Evolutionary conservation across 2,329 filamentous ascomycete genomes (phyloP).

Genomic region (Beauveria sp.): DNA sequence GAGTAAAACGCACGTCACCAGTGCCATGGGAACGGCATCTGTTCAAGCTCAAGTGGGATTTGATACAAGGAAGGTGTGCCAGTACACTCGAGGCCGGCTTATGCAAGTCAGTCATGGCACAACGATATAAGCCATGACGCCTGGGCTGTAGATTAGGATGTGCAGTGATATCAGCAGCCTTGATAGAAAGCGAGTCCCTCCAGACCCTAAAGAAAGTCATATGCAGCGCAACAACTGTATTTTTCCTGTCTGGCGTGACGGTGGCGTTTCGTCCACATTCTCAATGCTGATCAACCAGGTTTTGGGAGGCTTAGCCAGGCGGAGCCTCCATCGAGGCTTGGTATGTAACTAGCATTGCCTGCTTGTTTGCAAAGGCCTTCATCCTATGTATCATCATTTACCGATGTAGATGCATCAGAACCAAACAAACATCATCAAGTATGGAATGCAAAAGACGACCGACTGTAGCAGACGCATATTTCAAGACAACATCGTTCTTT

Average conservation of each 20-base stretch:
- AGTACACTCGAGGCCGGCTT: background rate
- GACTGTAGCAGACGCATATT: background rate
- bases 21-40: background rate
- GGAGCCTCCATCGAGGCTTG: background rate
- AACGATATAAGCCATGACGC: background rate
- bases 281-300: background rate
- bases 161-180: background rate
- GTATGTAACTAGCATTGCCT: background rate
- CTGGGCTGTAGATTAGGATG: background rate
- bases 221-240: background rate
- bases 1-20: background rate
- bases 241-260: background rate
- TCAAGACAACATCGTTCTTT: background rate
- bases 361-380: background rate
- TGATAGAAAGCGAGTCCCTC: background rate
- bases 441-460: background rate
- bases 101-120: background rate
- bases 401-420: background rate
- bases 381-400: background rate
- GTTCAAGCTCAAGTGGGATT: background rate
- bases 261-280: background rate
- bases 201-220: background rate
- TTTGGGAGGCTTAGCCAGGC: background rate
- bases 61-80: background rate
- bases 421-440: background rate